Evolutionary conservation across 1,284 basidiomycete species (phyloP).

Genomic region (Ganoderma boninense): DNA sequence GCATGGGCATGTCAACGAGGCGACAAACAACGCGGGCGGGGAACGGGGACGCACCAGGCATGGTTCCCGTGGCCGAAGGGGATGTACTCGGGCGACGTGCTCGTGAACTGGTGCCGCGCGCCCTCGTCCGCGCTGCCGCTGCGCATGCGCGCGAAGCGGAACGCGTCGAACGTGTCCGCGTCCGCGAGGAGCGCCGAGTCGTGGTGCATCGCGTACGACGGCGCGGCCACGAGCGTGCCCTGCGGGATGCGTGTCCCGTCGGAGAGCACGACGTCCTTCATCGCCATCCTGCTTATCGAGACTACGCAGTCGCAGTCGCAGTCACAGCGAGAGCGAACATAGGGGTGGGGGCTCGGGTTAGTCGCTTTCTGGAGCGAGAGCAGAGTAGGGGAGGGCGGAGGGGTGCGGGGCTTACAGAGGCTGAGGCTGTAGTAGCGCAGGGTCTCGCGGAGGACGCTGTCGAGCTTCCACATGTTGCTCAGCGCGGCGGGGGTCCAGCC

Average conservation of each 20-base stretch:
- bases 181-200: slow-evolving; percentile 24
- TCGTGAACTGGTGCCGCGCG: slow-evolving; percentile 36
- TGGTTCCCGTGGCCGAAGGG: slow-evolving; percentile 37
- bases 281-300: slow-evolving; percentile 43
- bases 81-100: too few species aligned
- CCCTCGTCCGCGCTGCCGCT: neutral
- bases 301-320: slow-evolving; percentile 33
- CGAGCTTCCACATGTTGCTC: slow-evolving; percentile 54
- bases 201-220: slow-evolving; percentile 18
- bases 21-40: too few species aligned
- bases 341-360: too few species aligned
- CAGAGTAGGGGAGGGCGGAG: too few species aligned
- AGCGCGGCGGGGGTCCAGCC: slow-evolving; percentile 57
- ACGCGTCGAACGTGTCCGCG: slow-evolving; percentile 19
- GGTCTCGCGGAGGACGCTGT: slow-evolving; percentile 61
- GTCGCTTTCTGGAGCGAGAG: too few species aligned
- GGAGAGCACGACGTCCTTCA: slow-evolving; percentile 49
- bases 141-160: slow-evolving; percentile 24
- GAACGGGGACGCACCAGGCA: slow-evolving; percentile 1
- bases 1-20: too few species aligned
- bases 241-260: slow-evolving; percentile 45
- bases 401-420: slow-evolving; percentile 19
- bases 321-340: too few species aligned
- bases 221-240: slow-evolving; percentile 34
- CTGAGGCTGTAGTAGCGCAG: slow-evolving; percentile 46